Evolutionary conservation across 1,284 basidiomycete species (phyloP), one percentile per base, ranked within the genome.

Genomic region (Ustilago nuda): DNA sequence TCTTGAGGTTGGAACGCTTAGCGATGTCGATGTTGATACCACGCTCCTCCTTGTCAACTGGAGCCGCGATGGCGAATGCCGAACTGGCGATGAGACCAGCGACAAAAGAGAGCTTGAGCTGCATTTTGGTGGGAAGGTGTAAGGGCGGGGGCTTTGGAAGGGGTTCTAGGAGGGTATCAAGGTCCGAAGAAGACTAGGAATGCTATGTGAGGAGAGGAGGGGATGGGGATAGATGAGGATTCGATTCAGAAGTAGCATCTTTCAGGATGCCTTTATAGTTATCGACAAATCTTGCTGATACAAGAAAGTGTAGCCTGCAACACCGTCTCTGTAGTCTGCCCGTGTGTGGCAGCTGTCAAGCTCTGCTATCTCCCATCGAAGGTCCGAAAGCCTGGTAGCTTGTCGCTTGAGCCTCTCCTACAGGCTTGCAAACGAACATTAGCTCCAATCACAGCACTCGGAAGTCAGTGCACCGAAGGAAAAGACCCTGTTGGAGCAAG

Each of bases 81-180:
- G 79, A 61, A 39, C 56, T 52, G 56, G 79, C 79, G 56, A 82
- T 72, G 58, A 82, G 74, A 35, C 70, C 76, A 30, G 72, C 68
- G 36, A 79, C 74, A 33, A 79, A 72, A 53, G 78, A 72, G 19
- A 81, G 76, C 71, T 72, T 70, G 66, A 82, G 71, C 71, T 82
- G 79, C 80, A 82, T 82, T n/a, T 59, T 57, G 61, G 50, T 17
- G 2, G 33, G 15, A 19, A 45, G 43, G 11, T 19, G 19, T 45
- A 15, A 19, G 30, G 30, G 58, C 41, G 62, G 51, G 30, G 4
- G 33, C 46, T n/a, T 51, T 11, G 5, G 17, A 33, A n/a, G 45
- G 2, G 54, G 46, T 45, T 51, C 12, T 23, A 61, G 58, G 41
- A 53, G 48, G 41, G 32, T 19, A 9, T n/a, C n/a, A 52, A 50